Conservation (phyloP, 2,329 filamentous ascomycete genomes). For the Trichoderma oligosporum region DNA sequence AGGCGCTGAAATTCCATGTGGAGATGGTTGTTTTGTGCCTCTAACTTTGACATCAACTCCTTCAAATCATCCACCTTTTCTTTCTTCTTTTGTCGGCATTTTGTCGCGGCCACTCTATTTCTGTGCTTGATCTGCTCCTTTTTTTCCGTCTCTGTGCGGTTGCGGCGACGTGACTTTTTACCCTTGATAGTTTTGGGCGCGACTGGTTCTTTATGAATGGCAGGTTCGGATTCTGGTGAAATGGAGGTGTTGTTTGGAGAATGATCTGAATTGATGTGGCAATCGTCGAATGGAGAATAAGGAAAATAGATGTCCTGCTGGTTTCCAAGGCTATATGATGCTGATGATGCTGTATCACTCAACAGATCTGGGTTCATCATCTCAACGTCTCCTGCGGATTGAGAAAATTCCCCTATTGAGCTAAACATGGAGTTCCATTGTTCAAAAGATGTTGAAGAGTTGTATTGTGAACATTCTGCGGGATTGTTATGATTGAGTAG, state of each 20-base stretch:
- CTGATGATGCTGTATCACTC: neutral
- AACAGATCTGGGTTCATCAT: neutral
- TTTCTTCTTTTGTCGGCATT: conserved; percentile 67
- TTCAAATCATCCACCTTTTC: conserved; percentile 49
- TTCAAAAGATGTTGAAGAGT: neutral
- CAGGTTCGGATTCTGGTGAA: neutral
- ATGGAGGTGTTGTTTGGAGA: neutral
- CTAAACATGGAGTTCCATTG: neutral
- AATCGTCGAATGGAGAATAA: neutral
- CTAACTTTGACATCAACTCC: conserved; percentile 42
- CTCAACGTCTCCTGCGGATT: neutral
- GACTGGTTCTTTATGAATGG: neutral
- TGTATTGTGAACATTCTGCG: neutral
- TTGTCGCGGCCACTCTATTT: conserved; percentile 68
- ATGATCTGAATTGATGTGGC: neutral
- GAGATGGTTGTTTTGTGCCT: conserved; percentile 42
- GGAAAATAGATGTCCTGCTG: neutral
- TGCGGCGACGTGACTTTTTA: neutral
- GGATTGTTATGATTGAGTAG: neutral
- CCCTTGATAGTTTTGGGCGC: neutral
- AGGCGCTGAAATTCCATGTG: conserved; percentile 43
- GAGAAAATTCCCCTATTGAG: neutral
- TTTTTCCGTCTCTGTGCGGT: neutral
- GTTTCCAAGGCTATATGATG: neutral
- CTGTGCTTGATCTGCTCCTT: conserved; percentile 40